These are phyloP conservation scores for Aspergillus fumigatiaffinis DNA, from an alignment of 2,329 filamentous ascomycete genomes.

Conservation along the genomic window DNA sequence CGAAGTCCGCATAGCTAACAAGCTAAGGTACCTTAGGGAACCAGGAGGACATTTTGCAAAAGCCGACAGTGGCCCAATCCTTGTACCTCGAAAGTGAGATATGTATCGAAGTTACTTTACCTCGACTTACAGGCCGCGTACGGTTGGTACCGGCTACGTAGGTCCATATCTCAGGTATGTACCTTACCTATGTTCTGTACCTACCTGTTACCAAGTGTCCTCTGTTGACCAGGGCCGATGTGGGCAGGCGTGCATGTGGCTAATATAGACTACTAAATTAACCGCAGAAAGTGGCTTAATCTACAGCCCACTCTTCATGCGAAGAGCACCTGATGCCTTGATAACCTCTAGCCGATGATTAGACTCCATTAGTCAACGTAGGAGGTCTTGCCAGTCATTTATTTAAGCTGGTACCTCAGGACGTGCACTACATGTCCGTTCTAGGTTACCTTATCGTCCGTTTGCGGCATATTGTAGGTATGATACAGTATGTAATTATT, in stretches of 20 bases:
- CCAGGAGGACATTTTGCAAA: too few species aligned
- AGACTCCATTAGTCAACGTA: too few species aligned
- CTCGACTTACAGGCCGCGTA: neutral
- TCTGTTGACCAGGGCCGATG: neutral
- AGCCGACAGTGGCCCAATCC: too few species aligned
- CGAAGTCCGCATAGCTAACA: too few species aligned
- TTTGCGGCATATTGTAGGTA: neutral
- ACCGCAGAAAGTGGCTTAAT: neutral
- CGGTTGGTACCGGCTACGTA: too few species aligned
- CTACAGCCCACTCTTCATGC: neutral
- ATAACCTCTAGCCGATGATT: too few species aligned
- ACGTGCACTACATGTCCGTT: neutral
- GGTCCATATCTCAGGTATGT: too few species aligned
- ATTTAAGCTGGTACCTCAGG: neutral
- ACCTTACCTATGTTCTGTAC: too few species aligned
- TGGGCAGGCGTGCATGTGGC: conserved; percentile 17
- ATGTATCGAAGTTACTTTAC: neutral
- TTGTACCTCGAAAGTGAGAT: too few species aligned
- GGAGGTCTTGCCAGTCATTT: neutral
- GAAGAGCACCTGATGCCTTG: neutral
- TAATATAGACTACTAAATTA: conserved; percentile 2
- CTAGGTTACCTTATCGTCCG: neutral
- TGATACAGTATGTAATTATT: neutral
- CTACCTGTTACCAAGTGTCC: too few species aligned
- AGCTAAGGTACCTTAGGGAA: too few species aligned